Conservation (phyloP, 352 stramenopile species). For the Phytophthora sansomeana region DNA sequence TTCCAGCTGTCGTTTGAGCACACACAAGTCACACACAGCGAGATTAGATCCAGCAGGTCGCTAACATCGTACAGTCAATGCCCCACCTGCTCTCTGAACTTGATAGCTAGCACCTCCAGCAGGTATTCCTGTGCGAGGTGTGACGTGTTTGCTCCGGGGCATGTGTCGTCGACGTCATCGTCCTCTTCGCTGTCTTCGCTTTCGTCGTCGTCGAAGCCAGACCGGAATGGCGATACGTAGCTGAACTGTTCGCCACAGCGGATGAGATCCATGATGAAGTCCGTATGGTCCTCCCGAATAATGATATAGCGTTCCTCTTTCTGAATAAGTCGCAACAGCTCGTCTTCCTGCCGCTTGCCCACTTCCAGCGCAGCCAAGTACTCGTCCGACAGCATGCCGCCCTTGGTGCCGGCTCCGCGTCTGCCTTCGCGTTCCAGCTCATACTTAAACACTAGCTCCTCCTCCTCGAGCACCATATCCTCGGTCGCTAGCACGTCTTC, state of each 20-base stretch:
- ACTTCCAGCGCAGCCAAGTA: constrained; percentile 73
- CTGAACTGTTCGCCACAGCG: constrained; percentile 82
- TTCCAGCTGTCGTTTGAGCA: constrained; percentile 53
- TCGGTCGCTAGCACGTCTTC: constrained; percentile 49
- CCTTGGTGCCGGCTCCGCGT: constrained; percentile 26
- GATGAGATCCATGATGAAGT: constrained; percentile 86
- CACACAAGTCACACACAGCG: constrained; percentile 12
- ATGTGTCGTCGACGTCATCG: constrained; percentile 76
- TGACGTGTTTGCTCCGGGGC: constrained; percentile 77
- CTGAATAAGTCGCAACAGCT: constrained; percentile 77
- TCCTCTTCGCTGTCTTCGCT: constrained; percentile 56
- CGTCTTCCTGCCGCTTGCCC: constrained; percentile 70
- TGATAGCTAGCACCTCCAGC: constrained; percentile 80
- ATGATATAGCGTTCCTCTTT: constrained; percentile 88
- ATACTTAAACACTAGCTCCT: constrained; percentile 80
- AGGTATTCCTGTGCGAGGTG: constrained; percentile 82
- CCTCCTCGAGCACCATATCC: constrained; percentile 59
- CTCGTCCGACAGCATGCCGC: constrained; percentile 62
- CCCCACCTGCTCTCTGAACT: constrained; percentile 79
- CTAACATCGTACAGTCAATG: background rate
- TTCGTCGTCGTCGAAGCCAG: constrained; percentile 50
- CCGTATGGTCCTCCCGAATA: constrained; percentile 81
- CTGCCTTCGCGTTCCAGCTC: constrained; percentile 63
- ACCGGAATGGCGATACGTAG: constrained; percentile 59
- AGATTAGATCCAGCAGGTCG: constrained; percentile 16